Percentiles rank a stretch among this genome's conserved stretches.
phyloP scores from a whole-genome alignment of 1,139 yeast genomes.

The Kodamaea sp. region DNA sequence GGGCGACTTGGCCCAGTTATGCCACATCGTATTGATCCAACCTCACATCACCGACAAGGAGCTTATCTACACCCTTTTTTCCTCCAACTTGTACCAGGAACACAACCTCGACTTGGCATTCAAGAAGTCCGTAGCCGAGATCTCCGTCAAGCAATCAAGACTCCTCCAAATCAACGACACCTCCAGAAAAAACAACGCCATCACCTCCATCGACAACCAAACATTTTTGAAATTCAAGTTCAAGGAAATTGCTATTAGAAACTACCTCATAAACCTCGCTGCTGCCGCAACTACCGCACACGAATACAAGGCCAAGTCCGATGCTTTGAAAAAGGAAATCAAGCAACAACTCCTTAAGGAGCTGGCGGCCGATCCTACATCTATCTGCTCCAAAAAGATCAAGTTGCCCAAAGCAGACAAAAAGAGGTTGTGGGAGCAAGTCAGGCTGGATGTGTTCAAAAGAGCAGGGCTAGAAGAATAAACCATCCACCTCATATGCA shows the following conservation, averaged over 20 bases:
- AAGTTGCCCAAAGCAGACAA: constrained; percentile 45
- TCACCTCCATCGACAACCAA: constrained; percentile 34
- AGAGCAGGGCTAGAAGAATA: constrained; percentile 47
- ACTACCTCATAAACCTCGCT: constrained; percentile 51
- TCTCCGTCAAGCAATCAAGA: constrained; percentile 52
- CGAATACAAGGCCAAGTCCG: constrained; percentile 46
- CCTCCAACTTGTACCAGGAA: constrained; percentile 49
- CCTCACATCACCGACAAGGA: constrained; percentile 48
- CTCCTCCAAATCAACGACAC: constrained; percentile 42
- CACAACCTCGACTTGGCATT: constrained; percentile 47
- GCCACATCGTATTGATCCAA: constrained; percentile 43
- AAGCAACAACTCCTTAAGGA: constrained; percentile 12
- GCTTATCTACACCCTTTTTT: constrained; percentile 41
- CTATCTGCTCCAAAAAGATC: constrained; percentile 23
- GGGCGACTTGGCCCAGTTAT: constrained; percentile 45
- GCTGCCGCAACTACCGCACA: constrained; percentile 59
- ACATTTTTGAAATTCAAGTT: constrained; percentile 37
- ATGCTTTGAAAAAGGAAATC: constrained; percentile 31
- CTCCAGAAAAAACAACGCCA: constrained; percentile 19
- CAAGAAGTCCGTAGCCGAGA: constrained; percentile 52
- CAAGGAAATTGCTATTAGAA: constrained; percentile 50
- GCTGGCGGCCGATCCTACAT: constrained; percentile 15
- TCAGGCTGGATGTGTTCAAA: constrained; percentile 49
- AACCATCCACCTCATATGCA: too few species aligned
- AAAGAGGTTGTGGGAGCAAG: constrained; percentile 50